Base-by-base conservation (phyloP, 2,329 filamentous ascomycete genomes). In the Dactylellina sp. region DNA sequence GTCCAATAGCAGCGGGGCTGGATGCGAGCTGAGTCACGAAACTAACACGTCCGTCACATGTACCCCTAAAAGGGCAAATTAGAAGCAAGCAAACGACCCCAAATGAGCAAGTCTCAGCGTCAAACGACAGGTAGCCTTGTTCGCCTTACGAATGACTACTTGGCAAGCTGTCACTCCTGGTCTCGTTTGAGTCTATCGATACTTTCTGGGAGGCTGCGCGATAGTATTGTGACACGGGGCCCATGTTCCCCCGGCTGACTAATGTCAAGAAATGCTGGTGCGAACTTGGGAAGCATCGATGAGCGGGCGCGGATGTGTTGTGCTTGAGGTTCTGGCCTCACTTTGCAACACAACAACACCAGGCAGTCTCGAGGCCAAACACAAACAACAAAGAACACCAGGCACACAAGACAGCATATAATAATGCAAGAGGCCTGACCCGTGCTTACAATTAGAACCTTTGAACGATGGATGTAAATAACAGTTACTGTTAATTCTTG, bases 1-100 rank as follows among this genome's bases (percentile, higher is more conserved):
- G 25, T 14, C 68, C 68, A 72, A 72, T 72, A 35, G 50, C 44
- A 59, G 59, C 59, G 52, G 60, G 59, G 60, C 50, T 57, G 32
- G 40, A 25, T 50, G 52, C 57, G 28, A 20, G 53, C 61, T 74
- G 70, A 74, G 70, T 74, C 70, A 74, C 70, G 70, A 74, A 74
- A 74, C 39, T 66, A 52, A 66, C 70, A 74, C 70, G 70, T 74
- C 70, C 61, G 61, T 74, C 70, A 74, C 70, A 74, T 74, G 70
- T 52, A 28, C 22, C 16, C 22, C 22, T 35, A 28, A 35, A 70
- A 47, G 32, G 47, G 56, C 20, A 62, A 40, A 20, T 61, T 61
- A n/a, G 9, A 3, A 22, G n/a, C 39, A 12, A 25, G 28, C 66
- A 72, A 64, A 72, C 68, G 28, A 18, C 28, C 37, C 60, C 35